phyloP scores from a whole-genome alignment of 208 protist species.

The Leishmania tarentolae region DNA sequence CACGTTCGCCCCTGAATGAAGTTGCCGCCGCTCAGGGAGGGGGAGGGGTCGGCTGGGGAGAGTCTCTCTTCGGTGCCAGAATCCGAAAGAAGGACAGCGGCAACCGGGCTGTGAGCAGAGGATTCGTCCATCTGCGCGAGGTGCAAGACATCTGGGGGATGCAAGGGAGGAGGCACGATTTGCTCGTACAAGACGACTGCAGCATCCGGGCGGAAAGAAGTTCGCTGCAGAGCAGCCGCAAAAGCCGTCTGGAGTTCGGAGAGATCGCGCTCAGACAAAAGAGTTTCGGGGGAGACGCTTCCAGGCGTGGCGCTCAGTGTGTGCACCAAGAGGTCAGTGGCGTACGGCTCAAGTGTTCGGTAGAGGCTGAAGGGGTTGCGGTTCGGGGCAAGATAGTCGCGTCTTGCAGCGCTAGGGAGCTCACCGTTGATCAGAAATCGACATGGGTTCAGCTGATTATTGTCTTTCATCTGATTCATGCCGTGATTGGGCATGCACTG shows the following conservation, averaged over 20 bases:
- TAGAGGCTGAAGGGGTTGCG: conserved; percentile 69
- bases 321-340: background rate
- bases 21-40: background rate
- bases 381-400: conserved; percentile 62
- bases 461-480: background rate
- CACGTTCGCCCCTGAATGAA: background rate
- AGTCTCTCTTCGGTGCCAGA: background rate
- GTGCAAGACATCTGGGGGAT: background rate
- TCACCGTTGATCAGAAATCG: background rate
- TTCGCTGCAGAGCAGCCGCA: conserved; percentile 9
- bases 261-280: background rate
- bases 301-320: background rate
- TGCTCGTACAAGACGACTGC: conserved; percentile 39
- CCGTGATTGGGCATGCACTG: background rate
- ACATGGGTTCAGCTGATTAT: background rate
- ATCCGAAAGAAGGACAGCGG: conserved; percentile 4
- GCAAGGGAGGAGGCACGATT: conserved; percentile 18
- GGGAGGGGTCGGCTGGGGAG: background rate
- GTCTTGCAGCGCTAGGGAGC: conserved; percentile 5
- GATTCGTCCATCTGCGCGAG: background rate
- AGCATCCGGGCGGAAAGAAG: conserved; percentile 32
- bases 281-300: background rate
- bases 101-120: background rate
- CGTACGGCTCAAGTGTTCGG: conserved; percentile 17
- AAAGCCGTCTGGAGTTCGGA: conserved; percentile 3